These are phyloP conservation scores for Diaporthe caulivora DNA, from an alignment of 2,329 filamentous ascomycete species.

Conservation along the genomic window DNA sequence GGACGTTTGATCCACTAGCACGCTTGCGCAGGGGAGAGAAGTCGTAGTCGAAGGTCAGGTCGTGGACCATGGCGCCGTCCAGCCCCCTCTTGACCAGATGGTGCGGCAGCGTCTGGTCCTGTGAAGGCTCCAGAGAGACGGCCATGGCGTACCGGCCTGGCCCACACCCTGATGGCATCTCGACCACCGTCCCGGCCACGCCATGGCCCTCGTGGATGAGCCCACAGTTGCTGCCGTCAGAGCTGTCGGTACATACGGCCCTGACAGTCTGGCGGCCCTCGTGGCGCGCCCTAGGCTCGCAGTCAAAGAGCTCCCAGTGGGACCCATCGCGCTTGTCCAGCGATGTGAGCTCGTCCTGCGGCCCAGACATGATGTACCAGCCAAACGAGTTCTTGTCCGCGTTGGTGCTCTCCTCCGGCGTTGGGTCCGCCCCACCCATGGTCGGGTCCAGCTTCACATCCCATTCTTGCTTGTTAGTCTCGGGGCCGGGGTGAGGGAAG, in stretches of 20 bases:
- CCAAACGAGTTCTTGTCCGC: too few relatives aligned
- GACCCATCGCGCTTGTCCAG: conserved; percentile 58
- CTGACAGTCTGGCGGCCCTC: conserved; percentile 50
- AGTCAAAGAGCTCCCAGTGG: conserved; percentile 57
- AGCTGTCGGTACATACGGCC: conserved; percentile 53
- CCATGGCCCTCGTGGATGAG: conserved; percentile 53
- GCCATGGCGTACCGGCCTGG: conserved; percentile 55
- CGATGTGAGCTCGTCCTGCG: too few relatives aligned
- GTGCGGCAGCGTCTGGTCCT: conserved; percentile 43
- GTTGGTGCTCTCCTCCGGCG: too few relatives aligned
- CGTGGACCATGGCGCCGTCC: conserved; percentile 44
- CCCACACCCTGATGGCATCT: conserved; percentile 56
- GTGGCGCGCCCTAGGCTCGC: conserved; percentile 45
- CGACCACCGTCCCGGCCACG: conserved; percentile 52
- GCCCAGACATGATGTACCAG: too few relatives aligned
- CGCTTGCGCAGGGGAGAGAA: conserved; percentile 48
- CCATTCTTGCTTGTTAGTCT: too few relatives aligned
- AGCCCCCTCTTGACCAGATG: conserved; percentile 39
- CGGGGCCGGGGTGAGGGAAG: too few relatives aligned
- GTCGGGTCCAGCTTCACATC: too few relatives aligned
- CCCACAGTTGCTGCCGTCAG: conserved; percentile 51
- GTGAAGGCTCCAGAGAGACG: conserved; percentile 44
- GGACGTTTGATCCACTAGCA: conserved; percentile 48
- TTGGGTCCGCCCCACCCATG: too few relatives aligned
- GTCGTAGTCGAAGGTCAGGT: conserved; percentile 57